Base-by-base conservation (phyloP, 202 grass and related monocot genomes). In the Sporobolus alterniflorus region DNA sequence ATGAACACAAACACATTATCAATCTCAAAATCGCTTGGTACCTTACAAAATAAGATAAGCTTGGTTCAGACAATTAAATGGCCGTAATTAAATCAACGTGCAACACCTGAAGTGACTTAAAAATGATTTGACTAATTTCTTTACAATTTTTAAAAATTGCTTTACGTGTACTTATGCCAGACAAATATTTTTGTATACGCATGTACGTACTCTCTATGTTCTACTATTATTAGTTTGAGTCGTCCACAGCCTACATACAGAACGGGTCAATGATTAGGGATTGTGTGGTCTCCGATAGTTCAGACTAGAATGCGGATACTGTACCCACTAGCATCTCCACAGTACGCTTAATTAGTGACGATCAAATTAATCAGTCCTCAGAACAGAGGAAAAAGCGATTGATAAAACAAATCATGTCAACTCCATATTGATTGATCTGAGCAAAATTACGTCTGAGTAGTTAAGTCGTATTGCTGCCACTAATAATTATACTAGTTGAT, bases 271-370 rank as follows among this genome's bases (percentile, higher is more conserved):
- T 67, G 47, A 67, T 67, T 75, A 0, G 63, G 11, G 46, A 55
- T 16, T 74, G 71, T 20, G 70, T 52, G 33, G 36, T 65, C 22
- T 50, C 34, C 24, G 32, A 33, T n/a, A 55, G 21, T 57, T 71
- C 69, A 83, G 26, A 14, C 12, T 46, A 47, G 21, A 69, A 59
- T 67, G 83, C 15, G 33, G 67, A 48, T 7, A 64, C 59, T 44
- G 57, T 56, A 28, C 65, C 65, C 71, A 77, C 73, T 64, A 77
- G 64, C 41, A 49, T 43, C 51, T 49, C 28, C 30, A 73, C n/a
- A 26, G 40, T 28, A 16, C 4, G 50, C 50, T 39, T n/a, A n/a
- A 39, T 7, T 32, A 64, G 64, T 30, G 30, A 18, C 6, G 66
- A 31, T 22, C 57, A 34, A 4, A 62, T 50, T 8, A 29, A 11